Evolutionary conservation across 1,284 basidiomycete species (phyloP), one percentile per base, ranked within the genome.

Genomic region (Puccinia sorghi): DNA sequence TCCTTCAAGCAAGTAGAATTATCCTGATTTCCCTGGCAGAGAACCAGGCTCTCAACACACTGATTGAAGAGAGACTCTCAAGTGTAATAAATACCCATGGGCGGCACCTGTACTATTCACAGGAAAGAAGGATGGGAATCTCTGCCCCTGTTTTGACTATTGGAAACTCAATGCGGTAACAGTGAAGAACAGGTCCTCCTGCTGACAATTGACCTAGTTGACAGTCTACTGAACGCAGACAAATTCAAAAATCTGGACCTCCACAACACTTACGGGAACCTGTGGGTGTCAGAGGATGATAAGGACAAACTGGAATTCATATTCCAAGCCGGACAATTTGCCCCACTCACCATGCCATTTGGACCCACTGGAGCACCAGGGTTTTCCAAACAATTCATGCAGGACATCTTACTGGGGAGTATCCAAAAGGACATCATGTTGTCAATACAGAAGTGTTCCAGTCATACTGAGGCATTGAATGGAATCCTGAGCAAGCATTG

Each of bases 141-240:
- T 15, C 27, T 41, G 61, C 32, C 61, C 61, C 27, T 37, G 61
- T 59, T 59, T 59, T 59, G 56, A 59, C 27, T 59, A 59, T 17
- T 7, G 20, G 11, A 59, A 59, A 17, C 27, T 59, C n/a, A n/a
- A n/a, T n/a, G n/a, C n/a, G n/a, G n/a, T n/a, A n/a, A n/a, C n/a
- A n/a, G n/a, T n/a, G n/a, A n/a, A 64, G n/a, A 64, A 39, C 43
- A 39, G 39, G 5, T 37, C 32, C 43, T 32, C 61, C 17, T 32
- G 8, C 20, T 56, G 52, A n/a, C 52, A 22, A 56, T 56, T 20
- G 52, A 56, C 22, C 52, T 56, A 5, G 52, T 64, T 37, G 32
- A 64, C 43, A 64, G 61, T 22, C 43, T 64, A 22, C 61, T 64
- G 11, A 32, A 64, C 13, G 61, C 61, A 5, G 27, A 64, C 12